Evolutionary conservation across 1,284 basidiomycete genomes (phyloP), one percentile per base, ranked within the genome.

Genomic region (Microbotryum violaceum): DNA sequence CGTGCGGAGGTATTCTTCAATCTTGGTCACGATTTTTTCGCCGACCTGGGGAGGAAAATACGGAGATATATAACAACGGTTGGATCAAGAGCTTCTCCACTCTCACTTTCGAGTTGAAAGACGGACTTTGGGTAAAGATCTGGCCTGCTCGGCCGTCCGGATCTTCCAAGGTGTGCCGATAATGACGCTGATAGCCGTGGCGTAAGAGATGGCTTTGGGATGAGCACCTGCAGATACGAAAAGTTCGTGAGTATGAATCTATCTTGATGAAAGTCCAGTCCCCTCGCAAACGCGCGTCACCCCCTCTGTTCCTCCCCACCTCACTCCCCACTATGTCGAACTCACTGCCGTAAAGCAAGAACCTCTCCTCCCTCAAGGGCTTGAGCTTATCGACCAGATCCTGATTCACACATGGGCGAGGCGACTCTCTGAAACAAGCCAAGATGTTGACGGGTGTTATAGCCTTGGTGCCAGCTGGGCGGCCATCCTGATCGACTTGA

Each of bases 1-100:
- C 3, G 73, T 77, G 20, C 79, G 72, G 6, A 85, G 63, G 67
- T 79, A 89, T 71, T 88, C 85, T 57, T 81, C 76, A 18, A 87
- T 79, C 85, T 88, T 63, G 6, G 51, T 8, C 2, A 48, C 49
- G 6, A 71, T 55, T 52, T 70, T 70, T 7, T 57, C 56, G 14
- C 70, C 69, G 7, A 70, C 56, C 60, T 66, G 63, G 3, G 1
- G 3, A 31, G 31, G 9, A 31, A 8, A 7, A 4, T 8, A 2
- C 20, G 3, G 8, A 25, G 29, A 12, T 18, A 8, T 45, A 27
- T 33, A 27, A 18, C 27, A 8, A 53, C 14, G 20, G 25, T 29
- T 14, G 7, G 20, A 12, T 23, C 7, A 23, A 5, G 27, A 49
- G 9, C n/a, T 6, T 48, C 16, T 42, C 12, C 37, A 42, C 14